Evolutionary conservation across 495 filamentous ascomycete species (phyloP).

Genomic region (Neurospora discreta): DNA sequence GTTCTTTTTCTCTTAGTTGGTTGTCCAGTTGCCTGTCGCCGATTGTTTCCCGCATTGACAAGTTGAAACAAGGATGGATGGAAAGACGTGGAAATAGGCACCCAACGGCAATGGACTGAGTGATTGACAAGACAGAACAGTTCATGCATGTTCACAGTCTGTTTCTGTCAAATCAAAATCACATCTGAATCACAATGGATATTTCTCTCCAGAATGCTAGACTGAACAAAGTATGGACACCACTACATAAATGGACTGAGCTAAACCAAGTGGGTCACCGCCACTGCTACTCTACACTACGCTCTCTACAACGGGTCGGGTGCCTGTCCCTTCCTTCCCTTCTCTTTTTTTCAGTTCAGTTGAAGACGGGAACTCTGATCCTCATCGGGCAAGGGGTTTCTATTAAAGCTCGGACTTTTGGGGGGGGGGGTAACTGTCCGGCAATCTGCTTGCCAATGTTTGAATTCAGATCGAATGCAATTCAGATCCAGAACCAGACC

Average conservation of each 20-base stretch:
- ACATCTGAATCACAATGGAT: background rate
- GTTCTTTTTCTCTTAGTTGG: background rate
- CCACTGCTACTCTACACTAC: background rate
- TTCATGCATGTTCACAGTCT: background rate
- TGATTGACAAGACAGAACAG: background rate
- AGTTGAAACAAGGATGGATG: background rate
- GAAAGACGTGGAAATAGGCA: background rate
- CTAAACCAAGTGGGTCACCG: background rate
- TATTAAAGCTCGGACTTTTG: background rate
- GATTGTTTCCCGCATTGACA: background rate
- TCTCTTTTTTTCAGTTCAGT: background rate
- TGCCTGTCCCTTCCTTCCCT: background rate
- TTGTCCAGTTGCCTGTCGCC: background rate
- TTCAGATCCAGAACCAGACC: too few relatives aligned
- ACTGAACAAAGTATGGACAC: background rate
- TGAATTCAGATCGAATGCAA: too few relatives aligned
- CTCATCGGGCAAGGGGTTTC: background rate
- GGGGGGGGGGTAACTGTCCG: background rate
- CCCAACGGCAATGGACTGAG: background rate
- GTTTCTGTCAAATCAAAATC: background rate
- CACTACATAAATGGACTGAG: too few relatives aligned
- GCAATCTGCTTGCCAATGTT: background rate
- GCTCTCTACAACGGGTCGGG: background rate
- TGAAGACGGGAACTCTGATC: background rate
- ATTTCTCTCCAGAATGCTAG: background rate